Evolutionary conservation across 345 rosid genomes (phyloP), one percentile per base, ranked within the genome.

Genomic region (Streptanthus diversifolius): DNA sequence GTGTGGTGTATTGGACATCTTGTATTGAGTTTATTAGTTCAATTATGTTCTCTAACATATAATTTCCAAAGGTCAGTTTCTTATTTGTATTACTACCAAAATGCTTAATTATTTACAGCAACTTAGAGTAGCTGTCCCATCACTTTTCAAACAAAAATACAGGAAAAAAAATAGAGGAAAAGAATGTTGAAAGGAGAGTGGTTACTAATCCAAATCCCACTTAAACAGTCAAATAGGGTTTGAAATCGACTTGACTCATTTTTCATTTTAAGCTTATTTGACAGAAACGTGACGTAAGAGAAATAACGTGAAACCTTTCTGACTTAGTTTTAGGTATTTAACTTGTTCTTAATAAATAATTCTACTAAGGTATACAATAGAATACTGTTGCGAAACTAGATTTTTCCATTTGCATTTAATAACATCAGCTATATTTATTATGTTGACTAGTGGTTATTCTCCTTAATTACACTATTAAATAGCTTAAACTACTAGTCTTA

Each of bases 221-320:
- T 30, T 12, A 43, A 25, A 25, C 24, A 62, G 25, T 39, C 52
- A 27, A 29, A 11, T n/a, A n/a, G 7, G 5, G 13, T 19, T 45
- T 21, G 10, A 30, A 48, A 65, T 32, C 43, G 8, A 48, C 58
- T 8, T 4, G 48, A 17, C 13, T 25, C 30, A 0, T 29, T 58
- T 29, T 29, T 30, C 29, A 27, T 40, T 41, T 47, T 5, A 47
- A 12, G 24, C 30, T 30, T 59, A 41, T 5, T 44, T 21, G 56
- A 45, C 36, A 22, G 36, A 70, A 61, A 71, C 60, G 59, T 45
- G 10, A 47, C 33, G 67, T 24, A 8, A 27, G 40, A 70, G 49
- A 48, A 37, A 59, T 48, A 70, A 22, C 2, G 57, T 13, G 74
- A 59, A 32, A 32, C 21, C 30, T 56, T 13, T 56, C 54, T 55